Percentiles rank a stretch among this genome's conserved stretches.
Conservation (phyloP, 108 stramenopile species). For the Nitzschia sp. region DNA sequence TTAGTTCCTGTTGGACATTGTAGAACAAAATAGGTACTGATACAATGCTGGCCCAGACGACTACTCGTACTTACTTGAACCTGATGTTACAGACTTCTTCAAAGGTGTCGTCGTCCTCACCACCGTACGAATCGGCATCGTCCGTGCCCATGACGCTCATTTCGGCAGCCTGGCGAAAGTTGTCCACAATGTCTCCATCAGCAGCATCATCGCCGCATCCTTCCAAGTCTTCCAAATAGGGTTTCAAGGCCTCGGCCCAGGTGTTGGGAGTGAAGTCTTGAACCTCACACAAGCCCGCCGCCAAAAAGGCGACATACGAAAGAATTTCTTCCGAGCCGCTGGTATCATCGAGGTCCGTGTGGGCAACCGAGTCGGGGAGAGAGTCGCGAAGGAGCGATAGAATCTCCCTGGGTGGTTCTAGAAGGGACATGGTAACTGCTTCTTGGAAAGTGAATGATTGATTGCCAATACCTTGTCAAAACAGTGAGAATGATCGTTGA, state of each 20-base stretch:
- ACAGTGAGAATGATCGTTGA: too few relatives aligned
- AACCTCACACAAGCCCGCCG: constrained; percentile 54
- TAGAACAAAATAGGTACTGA: background rate
- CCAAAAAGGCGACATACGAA: constrained; percentile 79
- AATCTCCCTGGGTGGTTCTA: constrained; percentile 69
- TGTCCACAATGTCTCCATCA: constrained; percentile 40
- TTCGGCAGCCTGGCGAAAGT: constrained; percentile 55
- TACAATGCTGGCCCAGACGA: too few relatives aligned
- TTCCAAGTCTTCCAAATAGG: constrained; percentile 54
- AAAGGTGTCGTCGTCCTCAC: constrained; percentile 85
- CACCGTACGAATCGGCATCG: constrained; percentile 73
- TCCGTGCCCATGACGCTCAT: constrained; percentile 41
- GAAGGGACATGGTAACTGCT: constrained; percentile 57
- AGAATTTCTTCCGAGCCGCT: constrained; percentile 59
- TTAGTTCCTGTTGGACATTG: too few relatives aligned
- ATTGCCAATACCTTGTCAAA: too few relatives aligned
- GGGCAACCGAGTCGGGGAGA: constrained; percentile 36
- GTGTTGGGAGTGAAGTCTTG: constrained; percentile 49
- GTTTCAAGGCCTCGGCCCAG: constrained; percentile 63
- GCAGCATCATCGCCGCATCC: constrained; percentile 12
- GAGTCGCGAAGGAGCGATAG: constrained; percentile 61
- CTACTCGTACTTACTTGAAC: constrained; percentile 60
- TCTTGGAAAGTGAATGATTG: background rate
- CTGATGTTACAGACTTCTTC: constrained; percentile 94
- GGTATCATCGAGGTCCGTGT: constrained; percentile 1